Percentiles rank a stretch among this genome's conserved stretches.
These are phyloP conservation scores for Eimeria tenella DNA, from an alignment of 169 alveolate genomes.

Conservation along the genomic window DNA sequence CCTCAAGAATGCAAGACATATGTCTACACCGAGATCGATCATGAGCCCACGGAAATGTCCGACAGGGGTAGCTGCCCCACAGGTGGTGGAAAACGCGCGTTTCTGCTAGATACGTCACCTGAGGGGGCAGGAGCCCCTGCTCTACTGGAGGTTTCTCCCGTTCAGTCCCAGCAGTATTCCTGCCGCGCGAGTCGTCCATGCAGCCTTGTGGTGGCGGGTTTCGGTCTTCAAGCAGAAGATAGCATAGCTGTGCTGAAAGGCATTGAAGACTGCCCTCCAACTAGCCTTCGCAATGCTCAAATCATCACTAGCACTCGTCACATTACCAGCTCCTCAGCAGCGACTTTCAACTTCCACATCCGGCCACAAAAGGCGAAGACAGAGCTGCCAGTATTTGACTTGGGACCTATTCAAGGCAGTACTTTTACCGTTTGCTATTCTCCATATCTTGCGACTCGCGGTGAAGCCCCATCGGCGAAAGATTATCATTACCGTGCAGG, in stretches of 20 bases:
- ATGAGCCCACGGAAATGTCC: slow-evolving; percentile 51
- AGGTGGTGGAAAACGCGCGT: slow-evolving; percentile 64
- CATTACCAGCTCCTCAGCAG: slow-evolving; percentile 49
- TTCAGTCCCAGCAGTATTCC: slow-evolving; percentile 32
- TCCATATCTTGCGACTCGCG: slow-evolving; percentile 45
- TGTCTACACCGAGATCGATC: slow-evolving; percentile 43
- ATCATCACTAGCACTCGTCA: slow-evolving; percentile 37
- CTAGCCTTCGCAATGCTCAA: slow-evolving; percentile 25
- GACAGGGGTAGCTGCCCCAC: slow-evolving; percentile 64
- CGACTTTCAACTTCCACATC: slow-evolving; percentile 42
- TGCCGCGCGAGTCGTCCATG: slow-evolving; percentile 43
- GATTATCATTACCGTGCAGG: slow-evolving; percentile 77
- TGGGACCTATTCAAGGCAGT: slow-evolving; percentile 40
- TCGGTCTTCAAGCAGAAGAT: slow-evolving; percentile 57
- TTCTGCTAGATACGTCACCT: slow-evolving; percentile 42
- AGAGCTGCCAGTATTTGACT: slow-evolving; percentile 61
- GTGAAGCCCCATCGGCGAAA: neutral
- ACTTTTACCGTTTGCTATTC: slow-evolving; percentile 68
- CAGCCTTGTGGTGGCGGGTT: slow-evolving; percentile 72
- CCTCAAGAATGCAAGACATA: slow-evolving; percentile 55
- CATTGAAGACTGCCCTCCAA: slow-evolving; percentile 61
- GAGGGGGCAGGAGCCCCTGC: slow-evolving; percentile 19
- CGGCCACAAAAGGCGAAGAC: slow-evolving; percentile 63
- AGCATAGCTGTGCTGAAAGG: slow-evolving; percentile 3
- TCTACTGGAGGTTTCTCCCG: slow-evolving; percentile 63